Percentiles rank a stretch among this genome's conserved stretches.
Evolutionary conservation across 2,329 filamentous ascomycete genomes (phyloP).

Genomic region (Dactylonectria estremocensis): DNA sequence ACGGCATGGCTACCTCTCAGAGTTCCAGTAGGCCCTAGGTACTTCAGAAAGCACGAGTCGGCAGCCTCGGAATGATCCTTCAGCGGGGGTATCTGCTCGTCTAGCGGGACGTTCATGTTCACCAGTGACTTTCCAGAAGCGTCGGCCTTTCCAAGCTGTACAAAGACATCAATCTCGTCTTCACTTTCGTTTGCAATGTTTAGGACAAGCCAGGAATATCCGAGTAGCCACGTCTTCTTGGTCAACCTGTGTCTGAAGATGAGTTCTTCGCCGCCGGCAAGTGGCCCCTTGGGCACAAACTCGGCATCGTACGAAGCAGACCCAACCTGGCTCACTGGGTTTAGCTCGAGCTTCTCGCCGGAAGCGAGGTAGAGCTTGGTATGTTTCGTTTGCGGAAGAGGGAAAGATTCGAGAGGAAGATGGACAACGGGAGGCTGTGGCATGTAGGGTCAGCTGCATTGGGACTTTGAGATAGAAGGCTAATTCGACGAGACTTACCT

Average conservation of each 20-base stretch:
- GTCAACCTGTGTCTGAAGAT: slow-evolving; percentile 1
- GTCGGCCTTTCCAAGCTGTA: slow-evolving; percentile 4
- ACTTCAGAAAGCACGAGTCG: slow-evolving; percentile 10
- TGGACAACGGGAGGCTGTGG: not conserved
- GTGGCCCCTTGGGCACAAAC: not conserved
- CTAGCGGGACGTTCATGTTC: slow-evolving; percentile 5
- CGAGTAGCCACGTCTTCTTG: slow-evolving; percentile 5
- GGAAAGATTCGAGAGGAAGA: not conserved
- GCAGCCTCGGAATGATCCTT: not conserved
- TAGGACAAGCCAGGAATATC: not conserved
- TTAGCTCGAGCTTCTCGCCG: not conserved
- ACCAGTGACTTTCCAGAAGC: slow-evolving; percentile 3
- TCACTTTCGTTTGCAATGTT: slow-evolving; percentile 1
- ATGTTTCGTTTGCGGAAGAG: not conserved
- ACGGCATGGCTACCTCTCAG: slow-evolving; percentile 11
- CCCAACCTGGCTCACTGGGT: not conserved
- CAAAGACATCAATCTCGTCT: slow-evolving; percentile 14
- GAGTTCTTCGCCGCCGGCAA: not conserved
- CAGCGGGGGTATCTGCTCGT: not conserved
- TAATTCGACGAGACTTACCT: not conserved
- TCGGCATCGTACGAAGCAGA: slow-evolving; percentile 4
- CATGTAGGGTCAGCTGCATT: not conserved
- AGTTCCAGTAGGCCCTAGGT: slow-evolving; percentile 6
- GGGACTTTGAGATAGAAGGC: not conserved
- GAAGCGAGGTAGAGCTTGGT: not conserved